Base-by-base conservation (phyloP, 495 filamentous ascomycete genomes). In the Daldinia decipiens region DNA sequence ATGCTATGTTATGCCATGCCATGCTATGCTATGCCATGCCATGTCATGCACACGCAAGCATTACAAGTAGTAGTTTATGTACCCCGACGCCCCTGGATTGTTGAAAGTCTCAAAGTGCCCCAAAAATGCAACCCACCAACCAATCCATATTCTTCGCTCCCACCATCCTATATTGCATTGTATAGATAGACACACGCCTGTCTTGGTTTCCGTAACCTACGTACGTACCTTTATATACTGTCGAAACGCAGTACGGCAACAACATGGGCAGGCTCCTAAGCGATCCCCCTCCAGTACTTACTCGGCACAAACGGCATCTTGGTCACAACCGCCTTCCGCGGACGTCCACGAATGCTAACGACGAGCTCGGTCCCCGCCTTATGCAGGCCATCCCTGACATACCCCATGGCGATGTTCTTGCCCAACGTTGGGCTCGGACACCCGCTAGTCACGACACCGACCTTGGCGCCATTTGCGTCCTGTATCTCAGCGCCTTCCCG, bases 391-490 rank as follows among this genome's bases (percentile, higher is more conserved):
- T 89, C 86, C 80, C 89, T 88, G 68, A 99, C 83, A 77, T 98
- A 99, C 0, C 91, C 95, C 95, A 99, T 99, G 45, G 96, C 94
- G 60, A 99, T 93, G 76, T 98, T 98, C 77, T 88, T 90, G 26
- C 88, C 89, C 17, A 97, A 82, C 1, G 90, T 92, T 5, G 95
- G 95, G 72, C 91, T 93, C 0, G 95, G 95, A 68, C 94, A 90
- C 7, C 95, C 95, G 58, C 92, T 95, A 7, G 95, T 99, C 61
- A 99, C 85, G n/a, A 62, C 76, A 19, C 86, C 87, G 52, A 91
- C 84, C 62, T 81, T 82, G 12, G 82, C 82, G 2, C 84, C 80
- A 62, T 89, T 83, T 4, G 57, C 67, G 65, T 59, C 68, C 13
- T 94, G 79, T 62, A 99, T 91, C 74, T 92, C 82, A 13, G 92